Evolutionary conservation across 371 early-diverging fungal species (phyloP).

Genomic region (Synchytrium microbalum): DNA sequence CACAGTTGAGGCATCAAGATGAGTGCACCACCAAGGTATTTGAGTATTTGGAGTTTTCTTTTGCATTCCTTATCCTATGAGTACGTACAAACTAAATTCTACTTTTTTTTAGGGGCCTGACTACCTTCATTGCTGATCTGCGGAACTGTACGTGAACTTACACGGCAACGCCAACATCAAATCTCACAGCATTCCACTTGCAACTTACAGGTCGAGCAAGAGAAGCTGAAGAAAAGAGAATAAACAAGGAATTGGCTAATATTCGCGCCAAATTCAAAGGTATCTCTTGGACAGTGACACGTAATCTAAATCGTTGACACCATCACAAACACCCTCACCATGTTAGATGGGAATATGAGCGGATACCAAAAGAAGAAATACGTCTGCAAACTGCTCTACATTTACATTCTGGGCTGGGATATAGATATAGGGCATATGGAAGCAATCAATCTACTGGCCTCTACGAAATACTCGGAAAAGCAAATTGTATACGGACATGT

Average conservation of each 20-base stretch:
- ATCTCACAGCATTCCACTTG: constrained; percentile 3
- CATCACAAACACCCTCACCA: background rate
- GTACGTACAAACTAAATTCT: background rate
- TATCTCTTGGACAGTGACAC: constrained; percentile 20
- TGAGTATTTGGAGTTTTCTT: background rate
- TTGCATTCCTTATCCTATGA: background rate
- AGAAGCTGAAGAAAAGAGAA: constrained; percentile 92
- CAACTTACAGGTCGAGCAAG: constrained; percentile 74
- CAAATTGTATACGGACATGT: constrained; percentile 65
- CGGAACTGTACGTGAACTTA: constrained; percentile 55
- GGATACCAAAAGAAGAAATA: constrained; percentile 98
- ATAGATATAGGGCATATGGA: constrained; percentile 96
- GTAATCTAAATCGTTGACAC: background rate
- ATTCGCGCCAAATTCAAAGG: constrained; percentile 96
- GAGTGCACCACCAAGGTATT: background rate
- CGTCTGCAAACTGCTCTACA: constrained; percentile 94
- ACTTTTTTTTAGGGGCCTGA: constrained; percentile 51
- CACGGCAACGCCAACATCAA: background rate
- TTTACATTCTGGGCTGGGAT: constrained; percentile 96
- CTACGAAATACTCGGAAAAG: constrained; percentile 89
- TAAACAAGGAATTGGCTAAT: constrained; percentile 98
- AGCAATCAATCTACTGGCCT: constrained; percentile 84
- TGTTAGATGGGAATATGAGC: constrained; percentile 73
- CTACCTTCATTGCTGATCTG: constrained; percentile 82
- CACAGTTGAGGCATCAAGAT: background rate